Evolutionary conservation across 139 green algal species (phyloP).

Genomic region (Trebouxia sp.): DNA sequence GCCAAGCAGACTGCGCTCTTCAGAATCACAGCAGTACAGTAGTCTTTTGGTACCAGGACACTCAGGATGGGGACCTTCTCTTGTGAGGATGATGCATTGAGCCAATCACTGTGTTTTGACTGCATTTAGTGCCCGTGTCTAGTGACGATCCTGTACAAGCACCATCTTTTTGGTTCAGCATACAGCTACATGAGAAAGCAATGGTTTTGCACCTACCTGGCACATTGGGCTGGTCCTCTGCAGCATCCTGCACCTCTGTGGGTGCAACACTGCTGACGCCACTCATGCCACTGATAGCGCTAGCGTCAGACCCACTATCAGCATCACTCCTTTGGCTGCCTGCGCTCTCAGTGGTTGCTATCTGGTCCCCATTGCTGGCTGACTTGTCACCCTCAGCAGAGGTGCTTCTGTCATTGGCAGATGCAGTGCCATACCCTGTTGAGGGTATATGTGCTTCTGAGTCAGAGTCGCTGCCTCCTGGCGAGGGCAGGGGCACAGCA

Average conservation of each 20-base stretch:
- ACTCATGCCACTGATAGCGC: conserved; percentile 6
- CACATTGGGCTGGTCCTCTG: neutral
- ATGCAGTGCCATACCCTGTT: neutral
- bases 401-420: too few species aligned
- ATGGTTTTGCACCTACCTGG: neutral
- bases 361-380: neutral
- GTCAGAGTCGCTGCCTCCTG: neutral
- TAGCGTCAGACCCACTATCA: neutral
- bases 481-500: neutral
- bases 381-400: neutral
- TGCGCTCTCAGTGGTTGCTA: neutral
- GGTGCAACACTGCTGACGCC: neutral
- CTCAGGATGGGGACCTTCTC: too few species aligned
- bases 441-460: neutral
- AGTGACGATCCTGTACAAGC: neutral
- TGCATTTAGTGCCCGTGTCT: too few species aligned
- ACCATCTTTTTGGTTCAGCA: neutral
- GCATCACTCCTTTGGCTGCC: neutral
- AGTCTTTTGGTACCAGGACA: too few species aligned
- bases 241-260: neutral
- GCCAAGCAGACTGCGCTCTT: too few species aligned
- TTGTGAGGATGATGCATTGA: too few species aligned
- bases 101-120: too few species aligned
- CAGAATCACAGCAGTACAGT: too few species aligned
- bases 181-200: neutral